Conservation (phyloP, 2,329 filamentous ascomycete species). For the Pseudogymnoascus sp. region DNA sequence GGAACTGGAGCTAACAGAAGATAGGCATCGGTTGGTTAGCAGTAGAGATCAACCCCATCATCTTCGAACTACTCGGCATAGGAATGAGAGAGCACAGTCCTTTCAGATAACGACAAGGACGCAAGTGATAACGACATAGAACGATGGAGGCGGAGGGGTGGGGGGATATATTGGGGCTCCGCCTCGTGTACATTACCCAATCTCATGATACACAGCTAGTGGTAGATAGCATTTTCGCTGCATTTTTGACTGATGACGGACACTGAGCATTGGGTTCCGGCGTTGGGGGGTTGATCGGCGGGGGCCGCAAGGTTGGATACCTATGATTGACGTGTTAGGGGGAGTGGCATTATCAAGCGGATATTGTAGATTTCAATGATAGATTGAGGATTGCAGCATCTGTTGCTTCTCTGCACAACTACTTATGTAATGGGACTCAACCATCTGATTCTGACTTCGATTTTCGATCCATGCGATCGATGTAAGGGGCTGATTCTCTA, state of each 20-base stretch:
- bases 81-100: conserved; percentile 22
- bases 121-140: neutral
- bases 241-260: neutral
- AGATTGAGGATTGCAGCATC: too few species aligned
- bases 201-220: neutral
- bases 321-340: neutral
- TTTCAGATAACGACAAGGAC: neutral
- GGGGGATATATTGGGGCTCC: neutral
- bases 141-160: neutral
- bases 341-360: neutral
- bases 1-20: neutral
- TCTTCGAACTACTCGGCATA: conserved; percentile 35
- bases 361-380: neutral
- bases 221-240: neutral
- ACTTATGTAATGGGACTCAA: too few species aligned
- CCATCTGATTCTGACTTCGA: too few species aligned
- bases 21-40: conserved; percentile 76
- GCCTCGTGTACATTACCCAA: conserved; percentile 2
- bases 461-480: too few species aligned
- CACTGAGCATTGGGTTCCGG: neutral
- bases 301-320: neutral
- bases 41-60: conserved; percentile 36
- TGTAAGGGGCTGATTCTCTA: too few species aligned
- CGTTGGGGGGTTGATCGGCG: neutral
- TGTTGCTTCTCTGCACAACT: too few species aligned